Percentiles rank a stretch among this genome's conserved stretches.
These are phyloP conservation scores for Agarophyton chilense DNA, from an alignment of 23 red algal species.

Conservation along the genomic window DNA sequence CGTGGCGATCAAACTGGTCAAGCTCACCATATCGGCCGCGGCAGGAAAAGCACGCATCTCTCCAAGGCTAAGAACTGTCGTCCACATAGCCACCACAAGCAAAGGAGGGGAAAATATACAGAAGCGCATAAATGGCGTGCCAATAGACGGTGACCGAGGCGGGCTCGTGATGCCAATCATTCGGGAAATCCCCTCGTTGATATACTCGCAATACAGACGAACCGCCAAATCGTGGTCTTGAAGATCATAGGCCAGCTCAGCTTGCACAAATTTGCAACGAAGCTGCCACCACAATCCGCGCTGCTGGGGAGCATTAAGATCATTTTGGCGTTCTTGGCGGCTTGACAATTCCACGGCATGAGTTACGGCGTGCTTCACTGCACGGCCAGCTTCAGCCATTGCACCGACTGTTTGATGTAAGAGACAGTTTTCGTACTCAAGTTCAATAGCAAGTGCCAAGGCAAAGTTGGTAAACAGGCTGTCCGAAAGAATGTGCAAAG, in stretches of 20 bases:
- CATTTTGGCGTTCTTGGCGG: neutral
- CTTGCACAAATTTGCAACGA: constrained; percentile 58
- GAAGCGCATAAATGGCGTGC: constrained; percentile 55
- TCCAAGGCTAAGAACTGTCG: constrained; percentile 51
- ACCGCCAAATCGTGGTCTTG: constrained; percentile 40
- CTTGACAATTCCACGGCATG: constrained; percentile 2
- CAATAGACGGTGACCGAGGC: constrained; percentile 21
- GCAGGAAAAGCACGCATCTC: constrained; percentile 54
- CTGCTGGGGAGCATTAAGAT: constrained; percentile 35
- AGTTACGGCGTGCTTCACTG: constrained; percentile 42
- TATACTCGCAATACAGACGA: constrained; percentile 61
- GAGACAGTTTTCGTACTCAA: constrained; percentile 54
- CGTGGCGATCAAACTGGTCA: constrained; percentile 55
- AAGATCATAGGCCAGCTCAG: constrained; percentile 47
- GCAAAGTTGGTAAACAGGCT: constrained; percentile 1
- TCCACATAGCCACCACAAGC: constrained; percentile 65
- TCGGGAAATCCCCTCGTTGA: constrained; percentile 39
- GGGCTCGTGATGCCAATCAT: constrained; percentile 47
- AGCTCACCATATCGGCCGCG: constrained; percentile 46
- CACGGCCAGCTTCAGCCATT: constrained; percentile 33
- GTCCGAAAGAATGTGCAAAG: constrained; percentile 13
- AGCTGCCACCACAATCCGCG: constrained; percentile 66
- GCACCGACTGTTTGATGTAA: constrained; percentile 46
- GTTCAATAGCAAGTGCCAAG: constrained; percentile 34
- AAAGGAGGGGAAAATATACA: constrained; percentile 64